Evolutionary conservation across 805 yeast genomes (phyloP), one percentile per base, ranked within the genome.

Genomic region (Ascoidea asiatica): DNA sequence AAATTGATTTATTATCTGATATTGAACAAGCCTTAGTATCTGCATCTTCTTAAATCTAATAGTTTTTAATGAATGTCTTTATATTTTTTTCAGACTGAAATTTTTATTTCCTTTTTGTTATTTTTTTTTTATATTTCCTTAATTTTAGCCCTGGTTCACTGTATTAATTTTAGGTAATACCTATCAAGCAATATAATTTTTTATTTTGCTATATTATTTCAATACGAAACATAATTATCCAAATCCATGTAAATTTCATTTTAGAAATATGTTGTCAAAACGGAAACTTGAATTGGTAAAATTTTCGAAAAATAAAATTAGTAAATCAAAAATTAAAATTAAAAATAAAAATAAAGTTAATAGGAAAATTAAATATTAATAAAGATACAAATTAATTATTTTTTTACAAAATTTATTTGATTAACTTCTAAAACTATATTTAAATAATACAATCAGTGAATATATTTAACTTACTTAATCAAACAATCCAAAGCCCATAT

Each of bases 401-500:
- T 29, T 29, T 29, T 29, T 29, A 11, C 15, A 8, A 29, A 11
- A 15, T 29, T 29, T 29, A 15, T 29, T 29, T 29, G 35, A 29
- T 2, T 29, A 15, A 29, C 15, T 11, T 29, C 15, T 15, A 11
- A 15, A 15, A 29, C 35, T 29, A n/a, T n/a, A 29, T 29, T 29
- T 29, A 29, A 29, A 11, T 29, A 11, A 29, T 29, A 29, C 8
- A 8, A 29, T 29, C 15, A 29, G 8, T 29, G 35, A 29, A 29
- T 29, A 11, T 11, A 2, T 29, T 11, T 29, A 29, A 29, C 19
- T 22, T 40, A 44, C 45, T 64, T 75, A 75, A 69, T 75, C 81
- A 72, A 75, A 75, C 65, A 75, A 72, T 66, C 87, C 87, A 79
- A 81, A 77, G 59, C 88, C 88, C 86, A 80, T 79, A 67, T 78